phyloP scores from a whole-genome alignment of 441 rosid genomes.

The Gossypium laxum region DNA sequence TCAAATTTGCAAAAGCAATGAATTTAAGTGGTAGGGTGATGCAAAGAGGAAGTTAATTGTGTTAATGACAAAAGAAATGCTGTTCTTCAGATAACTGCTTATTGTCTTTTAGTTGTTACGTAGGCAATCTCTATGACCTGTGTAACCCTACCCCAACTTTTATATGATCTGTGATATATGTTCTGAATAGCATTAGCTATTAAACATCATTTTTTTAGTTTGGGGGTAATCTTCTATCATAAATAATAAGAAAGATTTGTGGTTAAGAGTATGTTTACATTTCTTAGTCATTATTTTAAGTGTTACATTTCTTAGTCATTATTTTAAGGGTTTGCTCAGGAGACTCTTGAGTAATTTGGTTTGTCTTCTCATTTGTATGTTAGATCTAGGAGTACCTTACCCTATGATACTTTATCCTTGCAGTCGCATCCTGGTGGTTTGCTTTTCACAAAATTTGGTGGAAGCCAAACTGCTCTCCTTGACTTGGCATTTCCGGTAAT shows the following conservation, averaged over 20 bases:
- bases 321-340: not conserved
- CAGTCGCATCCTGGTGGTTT: slow-evolving; percentile 86
- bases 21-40: not conserved
- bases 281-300: not conserved
- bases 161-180: not conserved
- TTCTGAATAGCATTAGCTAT: not conserved
- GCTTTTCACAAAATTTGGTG: slow-evolving; percentile 69
- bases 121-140: not conserved
- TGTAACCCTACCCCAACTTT: not conserved
- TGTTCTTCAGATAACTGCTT: not conserved
- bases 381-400: slow-evolving; percentile 4
- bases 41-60: slow-evolving; percentile 1
- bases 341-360: slow-evolving; percentile 8
- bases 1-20: slow-evolving; percentile 1
- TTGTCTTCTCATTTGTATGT: not conserved
- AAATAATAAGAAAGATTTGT: not conserved
- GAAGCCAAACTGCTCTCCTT: slow-evolving; percentile 77
- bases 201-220: not conserved
- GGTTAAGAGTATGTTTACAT: not conserved
- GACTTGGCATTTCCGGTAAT: slow-evolving; percentile 80
- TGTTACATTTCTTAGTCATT: not conserved
- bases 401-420: slow-evolving; percentile 18
- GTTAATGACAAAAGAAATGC: not conserved
- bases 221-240: not conserved
- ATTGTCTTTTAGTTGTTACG: not conserved